These are phyloP conservation scores for Pythium phragmiticola DNA, from an alignment of 352 stramenopile species.

Conservation along the genomic window DNA sequence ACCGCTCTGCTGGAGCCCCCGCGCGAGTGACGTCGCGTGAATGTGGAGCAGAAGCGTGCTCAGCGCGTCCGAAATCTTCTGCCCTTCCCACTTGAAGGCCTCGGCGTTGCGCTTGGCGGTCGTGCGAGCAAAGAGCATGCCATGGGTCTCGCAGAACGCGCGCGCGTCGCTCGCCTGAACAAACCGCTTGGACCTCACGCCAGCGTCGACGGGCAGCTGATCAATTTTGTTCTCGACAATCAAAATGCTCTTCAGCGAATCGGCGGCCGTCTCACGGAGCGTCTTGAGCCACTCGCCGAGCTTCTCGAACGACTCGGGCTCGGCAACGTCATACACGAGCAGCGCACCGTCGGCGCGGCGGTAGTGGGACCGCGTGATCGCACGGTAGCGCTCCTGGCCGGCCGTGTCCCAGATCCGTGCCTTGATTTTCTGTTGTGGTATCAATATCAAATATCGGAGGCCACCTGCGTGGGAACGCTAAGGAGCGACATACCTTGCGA, in stretches of 20 bases:
- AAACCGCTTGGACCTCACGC: slow-evolving; percentile 26
- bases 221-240: slow-evolving; percentile 93
- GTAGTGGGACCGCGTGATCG: slow-evolving; percentile 86
- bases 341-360: slow-evolving; percentile 84
- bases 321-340: slow-evolving; percentile 91
- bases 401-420: slow-evolving; percentile 91
- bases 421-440: slow-evolving; percentile 41
- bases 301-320: slow-evolving; percentile 82
- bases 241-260: slow-evolving; percentile 83
- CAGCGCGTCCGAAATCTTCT: slow-evolving; percentile 51
- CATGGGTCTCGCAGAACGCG: slow-evolving; percentile 54
- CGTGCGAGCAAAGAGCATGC: slow-evolving; percentile 62
- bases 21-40: slow-evolving; percentile 43
- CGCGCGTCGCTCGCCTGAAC: slow-evolving; percentile 46
- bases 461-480: background rate
- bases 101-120: slow-evolving; percentile 60
- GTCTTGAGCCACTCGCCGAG: slow-evolving; percentile 89
- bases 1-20: slow-evolving; percentile 9
- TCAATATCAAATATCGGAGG: background rate
- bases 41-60: slow-evolving; percentile 59
- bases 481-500: slow-evolving; percentile 28
- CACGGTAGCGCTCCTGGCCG: slow-evolving; percentile 87
- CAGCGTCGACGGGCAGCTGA: slow-evolving; percentile 30
- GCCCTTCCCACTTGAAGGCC: slow-evolving; percentile 59
- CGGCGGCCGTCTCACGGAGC: slow-evolving; percentile 77